These are phyloP conservation scores for Eucalyptus marginata DNA, from an alignment of 345 rosid species.

Conservation along the genomic window DNA sequence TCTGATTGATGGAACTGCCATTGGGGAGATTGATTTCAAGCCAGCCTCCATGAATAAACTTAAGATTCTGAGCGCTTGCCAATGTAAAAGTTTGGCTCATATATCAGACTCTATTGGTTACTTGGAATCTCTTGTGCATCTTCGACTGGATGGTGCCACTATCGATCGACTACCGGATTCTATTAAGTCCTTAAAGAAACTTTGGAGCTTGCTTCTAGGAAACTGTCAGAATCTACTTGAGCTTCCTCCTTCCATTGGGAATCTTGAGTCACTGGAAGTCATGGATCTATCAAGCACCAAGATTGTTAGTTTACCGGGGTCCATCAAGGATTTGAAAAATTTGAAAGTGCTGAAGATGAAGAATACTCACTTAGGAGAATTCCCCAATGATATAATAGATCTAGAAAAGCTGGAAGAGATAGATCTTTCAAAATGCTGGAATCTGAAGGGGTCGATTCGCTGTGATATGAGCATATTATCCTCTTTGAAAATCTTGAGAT, in stretches of 20 bases:
- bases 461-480: not conserved
- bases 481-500: not conserved
- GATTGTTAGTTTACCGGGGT: not conserved
- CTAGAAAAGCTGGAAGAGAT: not conserved
- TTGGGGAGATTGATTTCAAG: not conserved
- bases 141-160: not conserved
- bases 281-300: not conserved
- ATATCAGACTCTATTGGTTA: not conserved
- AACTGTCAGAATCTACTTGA: not conserved
- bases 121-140: not conserved
- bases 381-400: not conserved
- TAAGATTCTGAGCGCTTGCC: not conserved
- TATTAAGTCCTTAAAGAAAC: not conserved
- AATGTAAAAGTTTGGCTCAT: too few species aligned
- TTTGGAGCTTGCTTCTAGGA: not conserved
- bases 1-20: not conserved
- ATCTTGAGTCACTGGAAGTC: not conserved
- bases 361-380: not conserved
- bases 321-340: accelerated
- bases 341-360: not conserved
- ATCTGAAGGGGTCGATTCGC: not conserved
- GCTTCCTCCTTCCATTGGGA: not conserved
- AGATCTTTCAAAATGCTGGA: not conserved
- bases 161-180: not conserved
- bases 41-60: not conserved